Conservation (phyloP, 805 yeast genomes). For the Isabelozyma pseudorhagii region DNA sequence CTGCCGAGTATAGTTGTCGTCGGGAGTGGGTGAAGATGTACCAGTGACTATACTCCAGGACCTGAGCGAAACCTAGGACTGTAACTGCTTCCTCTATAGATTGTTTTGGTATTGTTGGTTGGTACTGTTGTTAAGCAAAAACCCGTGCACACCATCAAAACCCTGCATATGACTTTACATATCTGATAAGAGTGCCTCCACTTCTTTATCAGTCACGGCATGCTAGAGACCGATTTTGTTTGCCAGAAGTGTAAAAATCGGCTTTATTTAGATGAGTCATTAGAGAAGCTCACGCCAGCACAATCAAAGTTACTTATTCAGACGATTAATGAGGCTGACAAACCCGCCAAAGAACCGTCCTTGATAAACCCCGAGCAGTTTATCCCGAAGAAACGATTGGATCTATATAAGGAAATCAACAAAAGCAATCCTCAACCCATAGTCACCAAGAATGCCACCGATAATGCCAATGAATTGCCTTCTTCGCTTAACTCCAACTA, state of each 20-base stretch:
- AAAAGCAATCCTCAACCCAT: slow-evolving; percentile 18
- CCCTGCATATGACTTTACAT: background rate
- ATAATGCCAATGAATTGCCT: slow-evolving; percentile 19
- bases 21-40: too few relatives aligned
- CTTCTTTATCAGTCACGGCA: background rate
- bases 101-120: too few relatives aligned
- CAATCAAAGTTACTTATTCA: slow-evolving; percentile 52
- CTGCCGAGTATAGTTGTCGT: too few relatives aligned
- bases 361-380: slow-evolving; percentile 27
- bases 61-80: too few relatives aligned
- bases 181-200: too few relatives aligned
- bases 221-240: slow-evolving; percentile 9
- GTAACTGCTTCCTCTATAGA: too few relatives aligned
- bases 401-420: slow-evolving; percentile 30
- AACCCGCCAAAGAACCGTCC: slow-evolving; percentile 11
- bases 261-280: slow-evolving; percentile 51
- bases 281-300: slow-evolving; percentile 49
- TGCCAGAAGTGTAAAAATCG: slow-evolving; percentile 69
- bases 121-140: background rate
- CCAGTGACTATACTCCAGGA: too few relatives aligned
- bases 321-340: slow-evolving; percentile 11
- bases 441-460: slow-evolving; percentile 25
- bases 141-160: background rate
- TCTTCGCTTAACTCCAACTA: slow-evolving; percentile 14
- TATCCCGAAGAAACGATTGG: slow-evolving; percentile 38